phyloP scores from a whole-genome alignment of 2,329 filamentous ascomycete species.

The Monilinia fructigena region DNA sequence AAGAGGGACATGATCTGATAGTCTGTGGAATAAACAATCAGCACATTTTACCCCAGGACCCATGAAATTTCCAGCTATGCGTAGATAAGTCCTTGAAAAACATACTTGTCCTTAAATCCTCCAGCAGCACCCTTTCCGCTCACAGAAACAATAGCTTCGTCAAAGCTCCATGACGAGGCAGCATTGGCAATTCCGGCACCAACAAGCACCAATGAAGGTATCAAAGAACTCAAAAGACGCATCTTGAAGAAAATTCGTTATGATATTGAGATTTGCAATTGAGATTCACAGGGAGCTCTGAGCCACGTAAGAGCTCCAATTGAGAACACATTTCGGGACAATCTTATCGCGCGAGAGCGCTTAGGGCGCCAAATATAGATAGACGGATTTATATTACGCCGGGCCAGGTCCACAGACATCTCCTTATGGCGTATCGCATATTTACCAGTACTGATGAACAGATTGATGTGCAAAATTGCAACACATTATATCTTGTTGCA shows the following conservation, averaged over 20 bases:
- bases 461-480: neutral
- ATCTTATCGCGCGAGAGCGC: constrained; percentile 19
- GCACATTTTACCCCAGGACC: neutral
- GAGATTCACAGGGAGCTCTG: constrained; percentile 19
- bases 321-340: constrained; percentile 22
- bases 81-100: constrained; percentile 14
- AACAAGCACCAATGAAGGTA: constrained; percentile 45
- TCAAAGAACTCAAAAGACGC: constrained; percentile 44
- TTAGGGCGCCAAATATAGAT: neutral
- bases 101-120: constrained; percentile 64
- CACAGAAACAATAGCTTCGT: constrained; percentile 68
- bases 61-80: constrained; percentile 12
- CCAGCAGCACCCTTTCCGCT: constrained; percentile 56
- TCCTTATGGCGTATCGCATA: too few relatives aligned
- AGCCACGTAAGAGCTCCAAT: constrained; percentile 25
- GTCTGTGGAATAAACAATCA: constrained; percentile 26
- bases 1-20: constrained; percentile 44
- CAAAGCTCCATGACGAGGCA: constrained; percentile 65
- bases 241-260: constrained; percentile 36
- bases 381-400: constrained; percentile 1
- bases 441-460: neutral
- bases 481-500: neutral
- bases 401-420: neutral
- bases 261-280: constrained; percentile 5
- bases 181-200: constrained; percentile 45